These are phyloP conservation scores for Argentina anserina DNA, from an alignment of 306 rosid species.

Conservation along the genomic window DNA sequence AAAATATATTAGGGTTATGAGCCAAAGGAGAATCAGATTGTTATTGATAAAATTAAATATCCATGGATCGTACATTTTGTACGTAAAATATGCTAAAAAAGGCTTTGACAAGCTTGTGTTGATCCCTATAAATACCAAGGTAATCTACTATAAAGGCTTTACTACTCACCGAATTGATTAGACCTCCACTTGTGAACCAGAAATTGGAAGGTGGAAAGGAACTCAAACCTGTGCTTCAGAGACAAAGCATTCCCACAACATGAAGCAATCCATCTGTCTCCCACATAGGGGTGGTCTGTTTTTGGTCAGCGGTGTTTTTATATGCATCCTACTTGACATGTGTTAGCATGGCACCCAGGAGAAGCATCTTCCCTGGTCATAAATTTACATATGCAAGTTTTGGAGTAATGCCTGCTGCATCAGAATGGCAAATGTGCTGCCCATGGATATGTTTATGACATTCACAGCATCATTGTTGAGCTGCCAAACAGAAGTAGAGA, in stretches of 20 bases:
- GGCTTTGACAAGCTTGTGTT: not conserved
- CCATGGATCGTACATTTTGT: not conserved
- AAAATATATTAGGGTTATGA: not conserved
- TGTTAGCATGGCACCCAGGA: not conserved
- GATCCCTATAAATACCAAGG: not conserved
- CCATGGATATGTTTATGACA: constrained; percentile 83
- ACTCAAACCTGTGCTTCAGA: not conserved
- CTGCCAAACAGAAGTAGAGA: constrained; percentile 47
- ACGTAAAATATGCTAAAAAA: not conserved
- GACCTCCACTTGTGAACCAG: not conserved
- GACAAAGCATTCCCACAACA: not conserved
- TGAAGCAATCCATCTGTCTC: not conserved
- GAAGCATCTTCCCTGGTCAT: constrained; percentile 7
- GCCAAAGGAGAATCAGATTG: not conserved
- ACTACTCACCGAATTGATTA: not conserved
- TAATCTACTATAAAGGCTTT: not conserved
- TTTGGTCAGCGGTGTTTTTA: not conserved
- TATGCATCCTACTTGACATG: not conserved
- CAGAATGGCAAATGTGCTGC: constrained; percentile 77
- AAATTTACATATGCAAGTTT: constrained; percentile 32
- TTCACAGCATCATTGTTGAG: constrained; percentile 88
- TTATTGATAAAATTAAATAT: not conserved
- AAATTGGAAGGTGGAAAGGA: not conserved
- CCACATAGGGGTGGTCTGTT: not conserved
- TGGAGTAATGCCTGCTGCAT: constrained; percentile 67